Base-by-base conservation (phyloP, 495 filamentous ascomycete species). In the Xylaria scruposa region DNA sequence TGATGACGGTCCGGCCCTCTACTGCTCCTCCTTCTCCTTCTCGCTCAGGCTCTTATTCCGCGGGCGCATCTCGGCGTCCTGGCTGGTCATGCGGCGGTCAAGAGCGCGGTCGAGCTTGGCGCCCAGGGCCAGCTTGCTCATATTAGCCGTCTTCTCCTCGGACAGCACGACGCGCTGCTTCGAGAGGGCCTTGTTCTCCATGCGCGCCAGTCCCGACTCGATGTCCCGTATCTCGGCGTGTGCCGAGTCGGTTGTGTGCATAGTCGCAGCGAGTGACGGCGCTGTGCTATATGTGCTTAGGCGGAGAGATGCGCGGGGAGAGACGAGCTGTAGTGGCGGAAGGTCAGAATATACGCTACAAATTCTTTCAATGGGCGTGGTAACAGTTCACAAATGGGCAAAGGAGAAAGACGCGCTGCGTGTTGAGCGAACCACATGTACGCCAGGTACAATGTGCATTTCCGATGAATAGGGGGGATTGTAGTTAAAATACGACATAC, bases 21-120 rank as follows among this genome's bases (percentile, higher is more conserved):
- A 73, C 67, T 42, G 40, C 61, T 75, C 73, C 61, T 73, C 74
- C 69, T 78, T 74, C 54, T 58, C 78, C 72, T 84, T 84, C 77
- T 85, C 83, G 65, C 58, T 75, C 21, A 81, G 40, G 64, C 78
- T 81, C 62, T 75, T 80, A 68, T 81, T 83, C 77, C 83, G 83
- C 61, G 83, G 82, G 62, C 91, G 89, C 88, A 97, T 95, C 69
- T 93, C 90, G 58, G 96, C 97, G 81, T 99, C 96, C 79, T 99
- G 96, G 75, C 92, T 81, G 31, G 87, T 91, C 94, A 98, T 97
- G 75, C 96, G 89, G 75, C 96, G 86, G 67, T 90, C 93, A 47
- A 99, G 89, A 15, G 96, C 96, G 49, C 96, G 91, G 79, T 99
- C 96, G 51, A 98, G 88, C 83, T 98, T 98, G 49, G 96, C 95